Base-by-base conservation (phyloP, 129 eudicot genomes). In the Smallanthus sonchifolius region DNA sequence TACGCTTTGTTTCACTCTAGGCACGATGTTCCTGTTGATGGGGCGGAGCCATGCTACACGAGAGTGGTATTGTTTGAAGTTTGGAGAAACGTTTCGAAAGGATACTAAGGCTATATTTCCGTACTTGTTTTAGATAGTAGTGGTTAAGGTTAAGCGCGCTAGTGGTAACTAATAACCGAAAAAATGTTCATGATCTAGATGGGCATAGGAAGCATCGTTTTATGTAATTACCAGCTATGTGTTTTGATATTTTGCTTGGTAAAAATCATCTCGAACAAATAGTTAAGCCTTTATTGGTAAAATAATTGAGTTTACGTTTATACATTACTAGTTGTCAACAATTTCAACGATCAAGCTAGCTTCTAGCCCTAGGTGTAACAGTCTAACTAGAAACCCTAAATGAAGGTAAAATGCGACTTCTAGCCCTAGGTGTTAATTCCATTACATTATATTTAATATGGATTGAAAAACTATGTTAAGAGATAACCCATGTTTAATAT, bases 11-110 rank as follows among this genome's bases (percentile, higher is more conserved):
- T 64, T 66, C n/a, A 63, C 86, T 6, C 1, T 83, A 2, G 96
- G 96, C 15, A 37, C 77, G 11, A 60, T 73, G 15, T 56, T 76
- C 2, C 79, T 83, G 68, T 80, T 92, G 81, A 35, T 70, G 54
- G 96, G 85, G n/a, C 81, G 96, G 79, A 89, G 97, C 51, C 79
- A 79, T 6, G 84, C 81, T 45, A 90, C 96, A 11, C 80, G 88
- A 76, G 81, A 85, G 28, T 90, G 96, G 96, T 90, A 90, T 43
- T 4, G 69, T 40, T 66, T 89, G 48, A 89, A 84, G 74, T 84
- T 89, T 63, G 76, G 76, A 6, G 82, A 61, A n/a, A 52, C 65
- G 54, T 86, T 86, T 59, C 86, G 78, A 13, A 77, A 65, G 77
- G 70, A 84, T 82, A 84, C 84, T 19, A 86, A 86, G 78, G 89